phyloP scores from a whole-genome alignment of 2,329 filamentous ascomycete species.

The Cladorrhinum sp. region DNA sequence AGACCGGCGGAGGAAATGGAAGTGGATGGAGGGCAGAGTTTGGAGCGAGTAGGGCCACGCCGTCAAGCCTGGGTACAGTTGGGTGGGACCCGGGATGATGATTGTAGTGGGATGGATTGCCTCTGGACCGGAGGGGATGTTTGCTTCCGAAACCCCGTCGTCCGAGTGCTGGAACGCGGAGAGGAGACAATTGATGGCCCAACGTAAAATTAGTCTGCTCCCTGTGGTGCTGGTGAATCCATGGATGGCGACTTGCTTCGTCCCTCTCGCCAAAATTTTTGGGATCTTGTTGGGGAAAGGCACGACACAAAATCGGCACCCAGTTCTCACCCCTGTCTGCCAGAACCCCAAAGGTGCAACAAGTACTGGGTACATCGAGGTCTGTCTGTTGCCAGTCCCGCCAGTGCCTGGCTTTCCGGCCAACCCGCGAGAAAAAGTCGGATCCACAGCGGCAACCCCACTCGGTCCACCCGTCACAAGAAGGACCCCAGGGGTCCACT shows the following conservation, averaged over 20 bases:
- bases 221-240: constrained; percentile 4
- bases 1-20: constrained; percentile 7
- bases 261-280: constrained; percentile 33
- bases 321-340: constrained; percentile 19
- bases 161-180: constrained; percentile 7
- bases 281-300: constrained; percentile 35
- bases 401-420: constrained; percentile 10
- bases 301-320: constrained; percentile 8
- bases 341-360: constrained; percentile 10
- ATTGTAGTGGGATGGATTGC: not conserved
- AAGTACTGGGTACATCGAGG: constrained; percentile 15
- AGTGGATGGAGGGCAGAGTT: constrained; percentile 4
- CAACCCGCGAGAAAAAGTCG: constrained; percentile 14
- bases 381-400: not conserved
- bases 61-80: not conserved
- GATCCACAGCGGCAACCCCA: constrained; percentile 26
- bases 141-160: constrained; percentile 2
- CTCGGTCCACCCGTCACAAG: constrained; percentile 24
- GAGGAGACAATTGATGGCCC: constrained; percentile 16
- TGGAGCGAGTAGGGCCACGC: not conserved
- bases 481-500: not conserved
- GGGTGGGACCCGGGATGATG: not conserved
- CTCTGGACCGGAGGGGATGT: not conserved
- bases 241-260: constrained; percentile 14
- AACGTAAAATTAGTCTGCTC: constrained; percentile 24